Base-by-base conservation (phyloP, 2,329 filamentous ascomycete species). In the Coniosporium tulheliwenetii region DNA sequence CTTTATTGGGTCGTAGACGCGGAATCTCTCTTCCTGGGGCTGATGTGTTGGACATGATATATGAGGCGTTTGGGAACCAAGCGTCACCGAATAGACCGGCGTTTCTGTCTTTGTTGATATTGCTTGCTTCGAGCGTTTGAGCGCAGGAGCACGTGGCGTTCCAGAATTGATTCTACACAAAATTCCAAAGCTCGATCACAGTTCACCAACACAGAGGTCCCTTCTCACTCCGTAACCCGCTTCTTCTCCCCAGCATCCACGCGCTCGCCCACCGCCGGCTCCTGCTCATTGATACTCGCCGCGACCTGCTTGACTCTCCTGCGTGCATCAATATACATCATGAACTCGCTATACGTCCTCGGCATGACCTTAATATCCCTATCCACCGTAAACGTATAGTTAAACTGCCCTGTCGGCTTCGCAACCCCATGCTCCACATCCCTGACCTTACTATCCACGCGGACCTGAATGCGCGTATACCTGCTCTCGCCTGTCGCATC, bases 361-460 rank as follows among this genome's bases (percentile, higher is more conserved):
- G 79, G 79, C 64, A 82, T 74, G 14, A 83, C 73, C 50, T 75
- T 70, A 37, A 82, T 65, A 48, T 79, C 71, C 50, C 68, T 73
- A 41, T 77, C 71, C 2, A 82, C 76, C 41, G 70, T 66, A 53
- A 83, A 83, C 0, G 80, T 84, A 53, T 85, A 85, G 50, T 83
- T 81, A 62, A 85, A 85, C 50, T 81, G 77, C 4, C 81, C 81
- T 0, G 80, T 84, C 2, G 77, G 71, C 51, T 75, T 78, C 16
- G 75, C 73, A 38, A 69, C 69, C 5, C 75, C 77, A 50, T 83
- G 78, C 58, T 83, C 79, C 29, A 85, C 76, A 51, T 84, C 75
- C 14, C 79, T 65, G 10, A 85, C 80, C 53, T 81, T 81, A 30
- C 75, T 77, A 53, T 82, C 77, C 10, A 85, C 77, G 7, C 79